A percentile compares a stretch with the other conserved stretches of the same genome.
These are phyloP conservation scores for Trametes hirsuta DNA, from an alignment of 1,284 basidiomycete species.

Conservation along the genomic window DNA sequence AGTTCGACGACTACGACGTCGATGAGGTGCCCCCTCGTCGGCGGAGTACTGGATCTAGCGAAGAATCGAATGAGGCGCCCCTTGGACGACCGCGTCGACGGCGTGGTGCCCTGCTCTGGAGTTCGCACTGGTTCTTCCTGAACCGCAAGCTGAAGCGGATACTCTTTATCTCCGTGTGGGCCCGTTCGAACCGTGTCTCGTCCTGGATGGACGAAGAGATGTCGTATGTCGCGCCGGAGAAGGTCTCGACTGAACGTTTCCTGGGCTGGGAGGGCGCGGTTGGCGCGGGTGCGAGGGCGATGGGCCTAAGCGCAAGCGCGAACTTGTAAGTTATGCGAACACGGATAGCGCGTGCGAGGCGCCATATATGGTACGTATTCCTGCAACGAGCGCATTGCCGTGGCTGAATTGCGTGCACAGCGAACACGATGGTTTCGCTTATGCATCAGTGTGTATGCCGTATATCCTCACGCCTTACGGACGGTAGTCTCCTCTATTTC, in stretches of 20 bases:
- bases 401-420: conserved; percentile 14
- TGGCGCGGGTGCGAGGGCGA: conserved; percentile 76
- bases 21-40: conserved; percentile 58
- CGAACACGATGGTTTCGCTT: neutral
- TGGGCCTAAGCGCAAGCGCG: conserved; percentile 52
- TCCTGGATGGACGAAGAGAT: conserved; percentile 54
- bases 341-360: neutral
- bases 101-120: conserved; percentile 90
- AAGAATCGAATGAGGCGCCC: conserved; percentile 30
- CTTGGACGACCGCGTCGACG: conserved; percentile 29
- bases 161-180: conserved; percentile 93
- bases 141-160: conserved; percentile 93
- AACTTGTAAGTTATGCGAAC: conserved; percentile 15
- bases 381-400: neutral
- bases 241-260: conserved; percentile 57
- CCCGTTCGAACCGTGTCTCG: conserved; percentile 70
- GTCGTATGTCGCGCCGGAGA: conserved; percentile 38
- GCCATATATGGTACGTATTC: conserved; percentile 8
- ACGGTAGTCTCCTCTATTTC: conserved; percentile 2
- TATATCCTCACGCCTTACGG: neutral
- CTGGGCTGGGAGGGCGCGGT: conserved; percentile 74
- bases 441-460: conserved; percentile 5
- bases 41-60: conserved; percentile 36
- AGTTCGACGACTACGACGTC: conserved; percentile 81
- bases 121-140: conserved; percentile 97